Evolutionary conservation across 441 rosid genomes (phyloP), one percentile per base, ranked within the genome.

Genomic region (Aquilaria agallochum): DNA sequence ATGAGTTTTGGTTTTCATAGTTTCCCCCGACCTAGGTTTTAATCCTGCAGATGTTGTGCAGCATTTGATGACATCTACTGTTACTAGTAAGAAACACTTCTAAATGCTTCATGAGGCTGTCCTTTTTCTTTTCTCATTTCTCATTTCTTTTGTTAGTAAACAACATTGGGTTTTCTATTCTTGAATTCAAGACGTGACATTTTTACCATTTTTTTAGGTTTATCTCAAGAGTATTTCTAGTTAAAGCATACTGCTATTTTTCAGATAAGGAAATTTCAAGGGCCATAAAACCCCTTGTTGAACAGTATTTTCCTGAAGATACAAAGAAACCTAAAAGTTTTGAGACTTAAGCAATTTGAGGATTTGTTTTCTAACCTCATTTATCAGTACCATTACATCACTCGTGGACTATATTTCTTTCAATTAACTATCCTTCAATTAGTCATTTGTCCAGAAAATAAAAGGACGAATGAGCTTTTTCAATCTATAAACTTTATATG

Each of bases 251-350:
- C 31, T 94, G 97, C 84, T 94, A 94, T 78, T 77, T 95, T 68
- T 91, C 97, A 14, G 99, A 89, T 74, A 96, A 91, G 76, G 97
- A 95, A 63, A 89, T 95, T 76, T 76, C 91, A 53, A 88, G 69
- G 73, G 92, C 94, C 67, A 87, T 95, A 57, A 77, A 78, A 61
- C 87, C 96, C 59, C 79, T 91, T 31, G 83, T 91, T 57, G 83
- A 56, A 58, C 78, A 78, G 67, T 79, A 95, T 79, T 95, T 95
- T 72, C 97, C 97, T 8, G 66, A 60, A 50, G 99, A 84, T 71
- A 70, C 94, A 5, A 73, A 74, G 64, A 81, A 66, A 6, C 87
- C 92, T 62, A 76, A 20, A 94, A 91, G 94, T 95, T 91, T 63
- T 31, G 58, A 9, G 56, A 49, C 31, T 13, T 20, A 0, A 20